Base-by-base conservation (phyloP, 345 rosid species). In the Citropsis articulata region DNA sequence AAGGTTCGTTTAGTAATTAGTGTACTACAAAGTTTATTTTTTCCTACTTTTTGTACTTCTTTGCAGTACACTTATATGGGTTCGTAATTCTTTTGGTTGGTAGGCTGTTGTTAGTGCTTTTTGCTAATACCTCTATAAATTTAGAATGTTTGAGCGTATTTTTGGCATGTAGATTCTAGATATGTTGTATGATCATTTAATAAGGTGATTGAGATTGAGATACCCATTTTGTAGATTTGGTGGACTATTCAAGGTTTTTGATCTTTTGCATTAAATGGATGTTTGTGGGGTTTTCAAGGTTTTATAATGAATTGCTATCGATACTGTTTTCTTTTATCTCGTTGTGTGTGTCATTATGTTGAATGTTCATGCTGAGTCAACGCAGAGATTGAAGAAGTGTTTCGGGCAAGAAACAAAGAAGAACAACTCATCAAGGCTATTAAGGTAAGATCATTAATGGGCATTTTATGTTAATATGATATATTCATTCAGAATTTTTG, bases 11-110 rank as follows among this genome's bases (percentile, higher is more conserved):
- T 7, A n/a, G 45, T 40, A 40, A 40, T 40, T 40, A 40, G 60
- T 84, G 84, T 86, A 84, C 84, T 86, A 38, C 86, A 81, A 71
- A 69, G 9, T 16, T 18, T 50, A 0, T 1, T 38, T 50, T 50
- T 50, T 18, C 53, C 6, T 5, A 25, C 42, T 25, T 53, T 24
- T 73, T 80, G 87, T 84, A 86, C 84, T 80, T 57, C 85, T 50
- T 65, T 80, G 81, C 38, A 80, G 86, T 81, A 86, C 88, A 83
- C 64, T 57, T 2, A 35, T 5, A 65, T 66, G 64, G 33, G 22
- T 18, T 67, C 31, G 19, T 55, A 24, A 24, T 28, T 35, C 53
- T 2, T 22, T 22, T 14, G 57, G 56, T 73, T 61, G 77, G 77
- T 27, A 45, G 64, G 22, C 64, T n/a, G 78, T 75, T 35, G 60